Base-by-base conservation (phyloP, 208 protist genomes). In the Trypanosoma rangeli region DNA sequence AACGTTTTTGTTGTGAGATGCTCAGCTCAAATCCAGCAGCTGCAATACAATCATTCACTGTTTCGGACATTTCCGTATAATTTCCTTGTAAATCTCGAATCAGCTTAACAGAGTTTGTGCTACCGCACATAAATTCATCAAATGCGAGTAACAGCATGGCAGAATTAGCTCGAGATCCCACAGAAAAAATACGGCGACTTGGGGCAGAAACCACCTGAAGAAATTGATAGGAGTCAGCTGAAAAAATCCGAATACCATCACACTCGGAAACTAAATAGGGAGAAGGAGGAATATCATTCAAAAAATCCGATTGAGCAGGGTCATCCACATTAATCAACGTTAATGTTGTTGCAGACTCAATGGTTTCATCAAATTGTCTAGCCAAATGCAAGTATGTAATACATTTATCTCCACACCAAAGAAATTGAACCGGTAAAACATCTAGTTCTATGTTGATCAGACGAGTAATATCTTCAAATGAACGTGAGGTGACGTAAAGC, bases 21-120 rank as follows among this genome's bases (percentile, higher is more conserved):
- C 85, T 75, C 28, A 97, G 92, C 70, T 97, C 93, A 65, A 89
- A 88, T 3, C 84, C 86, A 0, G 97, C 95, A 18, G 95, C 85
- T 10, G 70, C 70, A 29, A 98, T 84, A 79, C 97, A 98, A 42
- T 87, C 81, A 35, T 87, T 76, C 0, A 98, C 90, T 7, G 95
- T 96, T 33, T 85, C 66, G 24, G 64, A 68, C 39, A 98, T 78
- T 42, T 55, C 73, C 50, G 72, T 56, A 9, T 59, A 33, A 31
- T 82, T 69, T n/a, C 65, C 66, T 74, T 90, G 84, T 24, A 94
- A 60, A 53, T 86, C 76, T n/a, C 78, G 82, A 58, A 94, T 59
- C 78, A 92, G 88, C 20, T 76, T 78, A 49, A 92, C 84, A 13
- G 89, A 83, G 28, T 61, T 76, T 28, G 89, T 76, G 59, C 86